Percentiles rank a stretch among this genome's conserved stretches.
These are phyloP conservation scores for Candida mattraensis DNA, from an alignment of 805 yeast species.

Conservation along the genomic window DNA sequence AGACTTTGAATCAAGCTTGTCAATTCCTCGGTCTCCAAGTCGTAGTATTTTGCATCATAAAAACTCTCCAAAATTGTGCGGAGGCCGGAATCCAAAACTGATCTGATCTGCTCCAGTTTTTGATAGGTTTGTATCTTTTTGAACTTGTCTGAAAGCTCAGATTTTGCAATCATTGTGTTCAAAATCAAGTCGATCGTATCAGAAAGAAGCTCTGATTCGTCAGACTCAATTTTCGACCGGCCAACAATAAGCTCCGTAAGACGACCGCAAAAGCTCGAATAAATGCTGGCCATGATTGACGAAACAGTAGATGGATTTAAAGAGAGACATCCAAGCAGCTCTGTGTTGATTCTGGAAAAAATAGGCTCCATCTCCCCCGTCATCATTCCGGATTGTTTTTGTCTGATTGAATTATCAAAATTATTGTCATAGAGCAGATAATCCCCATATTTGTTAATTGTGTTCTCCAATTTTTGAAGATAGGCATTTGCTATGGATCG, in stretches of 20 bases:
- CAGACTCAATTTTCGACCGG: slow-evolving; percentile 33
- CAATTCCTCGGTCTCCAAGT: slow-evolving; percentile 48
- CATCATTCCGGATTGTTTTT: slow-evolving; percentile 8
- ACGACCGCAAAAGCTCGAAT: slow-evolving; percentile 18
- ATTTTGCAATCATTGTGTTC: slow-evolving; percentile 5
- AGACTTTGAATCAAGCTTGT: slow-evolving; percentile 40
- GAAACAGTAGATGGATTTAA: slow-evolving; percentile 24
- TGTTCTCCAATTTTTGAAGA: slow-evolving; percentile 5
- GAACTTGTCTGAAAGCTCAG: slow-evolving; percentile 9
- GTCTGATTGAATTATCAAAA: slow-evolving; percentile 13
- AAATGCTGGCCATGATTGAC: slow-evolving; percentile 19
- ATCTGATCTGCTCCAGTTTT: slow-evolving; percentile 30
- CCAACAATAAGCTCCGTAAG: slow-evolving; percentile 20
- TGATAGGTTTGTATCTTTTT: slow-evolving; percentile 26
- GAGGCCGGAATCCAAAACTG: slow-evolving; percentile 36
- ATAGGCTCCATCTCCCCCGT: slow-evolving; percentile 11
- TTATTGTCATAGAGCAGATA: slow-evolving; percentile 22
- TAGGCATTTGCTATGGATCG: slow-evolving; percentile 9
- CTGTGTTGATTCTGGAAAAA: slow-evolving; percentile 15
- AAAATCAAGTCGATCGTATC: slow-evolving; percentile 14
- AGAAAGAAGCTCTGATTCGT: slow-evolving; percentile 30
- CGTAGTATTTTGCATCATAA: slow-evolving; percentile 52
- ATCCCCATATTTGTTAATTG: slow-evolving; percentile 19
- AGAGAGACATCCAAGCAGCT: slow-evolving; percentile 13
- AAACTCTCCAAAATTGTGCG: slow-evolving; percentile 48